phyloP scores from a whole-genome alignment of 495 filamentous ascomycete genomes.

The Aspergillus indologenus region DNA sequence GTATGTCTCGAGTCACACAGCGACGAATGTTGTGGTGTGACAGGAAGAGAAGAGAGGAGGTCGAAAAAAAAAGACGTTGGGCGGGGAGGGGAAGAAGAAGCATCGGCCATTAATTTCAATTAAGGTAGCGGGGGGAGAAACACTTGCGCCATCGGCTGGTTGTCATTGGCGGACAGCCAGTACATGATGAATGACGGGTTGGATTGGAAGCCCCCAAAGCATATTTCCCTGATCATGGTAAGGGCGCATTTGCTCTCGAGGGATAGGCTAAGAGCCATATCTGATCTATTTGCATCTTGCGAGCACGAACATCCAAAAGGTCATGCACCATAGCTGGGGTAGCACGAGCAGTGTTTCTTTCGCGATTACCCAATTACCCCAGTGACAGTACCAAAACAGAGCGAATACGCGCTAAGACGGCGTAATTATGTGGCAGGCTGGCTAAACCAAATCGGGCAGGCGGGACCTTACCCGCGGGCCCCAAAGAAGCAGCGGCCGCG shows the following conservation, averaged over 20 bases:
- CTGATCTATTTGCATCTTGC: neutral
- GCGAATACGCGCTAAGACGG: neutral
- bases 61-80: conserved; percentile 3
- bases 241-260: neutral
- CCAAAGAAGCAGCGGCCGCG: conserved; percentile 19
- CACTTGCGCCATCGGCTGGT: conserved; percentile 3
- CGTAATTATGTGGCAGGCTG: neutral
- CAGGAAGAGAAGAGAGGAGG: conserved; percentile 3
- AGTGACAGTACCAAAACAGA: neutral
- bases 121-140: conserved; percentile 5
- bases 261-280: neutral
- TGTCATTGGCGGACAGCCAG: conserved; percentile 2
- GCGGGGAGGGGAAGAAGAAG: conserved; percentile 14
- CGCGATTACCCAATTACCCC: neutral
- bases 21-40: neutral
- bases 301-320: neutral
- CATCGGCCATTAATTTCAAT: neutral
- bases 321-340: neutral
- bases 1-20: neutral
- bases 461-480: conserved; percentile 14
- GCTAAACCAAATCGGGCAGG: conserved; percentile 36
- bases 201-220: neutral
- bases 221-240: neutral
- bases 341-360: neutral
- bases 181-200: neutral